Evolutionary conservation across 805 yeast genomes (phyloP).

Genomic region (Komagataella kurtzmanii): DNA sequence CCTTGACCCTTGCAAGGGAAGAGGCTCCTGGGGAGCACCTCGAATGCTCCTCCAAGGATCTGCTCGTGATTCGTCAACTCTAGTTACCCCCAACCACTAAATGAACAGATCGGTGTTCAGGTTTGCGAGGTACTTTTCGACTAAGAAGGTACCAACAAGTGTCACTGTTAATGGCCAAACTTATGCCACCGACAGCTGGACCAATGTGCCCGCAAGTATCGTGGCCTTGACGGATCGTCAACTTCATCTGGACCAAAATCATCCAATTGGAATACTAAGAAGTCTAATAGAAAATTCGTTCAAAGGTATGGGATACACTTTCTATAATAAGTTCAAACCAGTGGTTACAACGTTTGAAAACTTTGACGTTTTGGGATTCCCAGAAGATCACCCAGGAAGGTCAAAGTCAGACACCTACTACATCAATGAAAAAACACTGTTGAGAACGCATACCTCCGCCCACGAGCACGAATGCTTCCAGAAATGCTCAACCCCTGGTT

Average conservation of each 20-base stretch:
- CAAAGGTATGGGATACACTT: slow-evolving; percentile 54
- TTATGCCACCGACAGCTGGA: slow-evolving; percentile 61
- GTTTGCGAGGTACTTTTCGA: neutral
- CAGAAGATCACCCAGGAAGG: slow-evolving; percentile 86
- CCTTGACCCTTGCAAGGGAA: neutral
- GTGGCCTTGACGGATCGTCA: slow-evolving; percentile 54
- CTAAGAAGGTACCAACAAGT: slow-evolving; percentile 11
- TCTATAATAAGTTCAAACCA: slow-evolving; percentile 71
- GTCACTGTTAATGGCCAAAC: slow-evolving; percentile 31
- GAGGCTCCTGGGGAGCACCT: neutral
- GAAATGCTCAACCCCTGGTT: slow-evolving; percentile 61
- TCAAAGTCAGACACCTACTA: slow-evolving; percentile 89
- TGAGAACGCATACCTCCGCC: slow-evolving; percentile 94
- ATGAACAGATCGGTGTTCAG: slow-evolving; percentile 1
- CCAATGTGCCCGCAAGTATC: slow-evolving; percentile 74
- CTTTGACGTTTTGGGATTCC: slow-evolving; percentile 87
- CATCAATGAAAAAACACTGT: slow-evolving; percentile 52
- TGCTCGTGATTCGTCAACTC: neutral
- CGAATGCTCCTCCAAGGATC: neutral
- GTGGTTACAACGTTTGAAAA: slow-evolving; percentile 73
- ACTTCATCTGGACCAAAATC: slow-evolving; percentile 59
- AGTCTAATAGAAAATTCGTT: slow-evolving; percentile 60
- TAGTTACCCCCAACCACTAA: neutral
- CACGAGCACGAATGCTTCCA: slow-evolving; percentile 84
- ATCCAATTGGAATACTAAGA: slow-evolving; percentile 83